Evolutionary conservation across 805 yeast species (phyloP), one percentile per base, ranked within the genome.

Genomic region (Hanseniaspora taiwanica): DNA sequence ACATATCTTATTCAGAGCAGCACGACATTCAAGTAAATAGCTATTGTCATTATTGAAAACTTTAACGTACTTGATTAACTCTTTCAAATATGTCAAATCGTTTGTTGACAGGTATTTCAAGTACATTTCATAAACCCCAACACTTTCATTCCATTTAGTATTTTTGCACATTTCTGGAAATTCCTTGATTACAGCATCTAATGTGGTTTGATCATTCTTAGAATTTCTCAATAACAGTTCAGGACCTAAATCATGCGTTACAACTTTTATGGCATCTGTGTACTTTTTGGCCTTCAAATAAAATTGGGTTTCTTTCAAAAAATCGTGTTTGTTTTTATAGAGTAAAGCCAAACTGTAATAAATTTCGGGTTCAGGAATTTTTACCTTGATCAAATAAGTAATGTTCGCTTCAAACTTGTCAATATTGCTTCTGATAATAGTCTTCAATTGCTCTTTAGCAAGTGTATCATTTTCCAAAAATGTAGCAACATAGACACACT

Each of bases 191-290:
- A 80, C 45, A 1, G 42, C 44, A n/a, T 53, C 49, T n/a, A 74
- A 48, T 9, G 52, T 46, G 5, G 43, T 36, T 20, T 65, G 40
- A 42, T 71, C 68, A n/a, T 71, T 64, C 13, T 78, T 69, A 35
- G 48, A 38, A 8, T 37, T 21, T 1, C 35, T 14, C 27, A 59
- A 35, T 1, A 87, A 72, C 3, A 78, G 71, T 12, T 59, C 55
- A 7, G 97, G 97, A 0, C 89, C 97, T 23, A 85, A 79, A 3
- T 65, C 55, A 1, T 62, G 52, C 7, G 77, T 49, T 3, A 83
- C 58, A 1, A 74, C 60, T 2, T 59, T 53, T 50, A 83, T 91
- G 0, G 95, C 94, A 31, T 72, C 76, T 0, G 59, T 64, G 63
- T 72, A 72, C 38, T 69, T 55, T 9, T 63, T 65, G 0, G 94